phyloP scores from a whole-genome alignment of 2,329 filamentous ascomycete genomes.

The Dryadomyces quercus-mongolicae region DNA sequence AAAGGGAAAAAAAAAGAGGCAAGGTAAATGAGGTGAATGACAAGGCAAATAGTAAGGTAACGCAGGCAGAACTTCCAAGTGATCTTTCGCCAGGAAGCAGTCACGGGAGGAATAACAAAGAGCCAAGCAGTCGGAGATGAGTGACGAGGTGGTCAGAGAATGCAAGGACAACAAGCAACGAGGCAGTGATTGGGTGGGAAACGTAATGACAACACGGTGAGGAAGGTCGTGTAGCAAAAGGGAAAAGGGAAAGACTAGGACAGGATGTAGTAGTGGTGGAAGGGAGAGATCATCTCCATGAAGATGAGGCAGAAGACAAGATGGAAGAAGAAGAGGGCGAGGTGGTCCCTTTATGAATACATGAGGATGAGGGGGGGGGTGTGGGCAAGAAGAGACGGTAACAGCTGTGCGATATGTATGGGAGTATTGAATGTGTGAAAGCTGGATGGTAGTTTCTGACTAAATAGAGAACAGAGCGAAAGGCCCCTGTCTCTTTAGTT shows the following conservation, averaged over 20 bases:
- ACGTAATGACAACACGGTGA: too few relatives aligned
- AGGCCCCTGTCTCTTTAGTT: not conserved
- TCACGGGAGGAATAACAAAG: not conserved
- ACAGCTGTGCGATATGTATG: not conserved
- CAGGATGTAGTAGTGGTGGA: not conserved
- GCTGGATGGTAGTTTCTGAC: not conserved
- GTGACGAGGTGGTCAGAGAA: not conserved
- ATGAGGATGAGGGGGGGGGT: conserved; percentile 1
- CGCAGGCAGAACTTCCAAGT: too few relatives aligned
- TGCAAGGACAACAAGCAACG: not conserved
- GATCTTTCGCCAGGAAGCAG: conserved; percentile 2
- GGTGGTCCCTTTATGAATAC: conserved; percentile 9
- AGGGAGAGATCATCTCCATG: conserved; percentile 5
- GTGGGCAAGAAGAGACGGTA: not conserved
- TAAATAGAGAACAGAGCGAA: not conserved
- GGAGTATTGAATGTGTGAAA: not conserved
- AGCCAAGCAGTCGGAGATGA: too few relatives aligned
- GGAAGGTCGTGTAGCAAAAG: not conserved
- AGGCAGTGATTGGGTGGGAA: too few relatives aligned
- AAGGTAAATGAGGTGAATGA: too few relatives aligned
- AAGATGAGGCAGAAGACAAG: not conserved
- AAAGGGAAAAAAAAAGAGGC: not conserved
- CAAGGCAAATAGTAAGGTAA: too few relatives aligned
- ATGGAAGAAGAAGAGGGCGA: conserved; percentile 3
- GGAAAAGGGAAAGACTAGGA: not conserved